Conservation (phyloP, 2,329 filamentous ascomycete genomes). For the Diaporthe sp. region DNA sequence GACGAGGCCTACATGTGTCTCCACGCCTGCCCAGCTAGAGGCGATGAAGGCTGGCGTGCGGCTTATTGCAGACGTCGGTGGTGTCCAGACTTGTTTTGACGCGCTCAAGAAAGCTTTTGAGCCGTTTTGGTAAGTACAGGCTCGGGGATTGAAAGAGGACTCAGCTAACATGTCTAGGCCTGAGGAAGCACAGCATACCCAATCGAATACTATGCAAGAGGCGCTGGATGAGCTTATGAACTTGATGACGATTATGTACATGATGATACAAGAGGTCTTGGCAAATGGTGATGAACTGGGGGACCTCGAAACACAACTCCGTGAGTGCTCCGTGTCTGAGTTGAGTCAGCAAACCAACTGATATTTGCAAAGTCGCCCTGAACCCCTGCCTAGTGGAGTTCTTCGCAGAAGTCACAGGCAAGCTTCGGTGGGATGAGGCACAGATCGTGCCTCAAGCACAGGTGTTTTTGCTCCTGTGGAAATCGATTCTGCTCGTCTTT, state of each 20-base stretch:
- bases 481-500: slow-evolving; percentile 86
- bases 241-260: slow-evolving; percentile 72
- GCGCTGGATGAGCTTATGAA: slow-evolving; percentile 70
- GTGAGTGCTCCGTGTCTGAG: slow-evolving; percentile 50
- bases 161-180: slow-evolving; percentile 48
- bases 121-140: slow-evolving; percentile 58
- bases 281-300: slow-evolving; percentile 62
- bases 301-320: slow-evolving; percentile 58
- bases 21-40: slow-evolving; percentile 66
- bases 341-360: slow-evolving; percentile 36
- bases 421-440: slow-evolving; percentile 79
- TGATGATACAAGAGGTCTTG: slow-evolving; percentile 66
- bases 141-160: not conserved
- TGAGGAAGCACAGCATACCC: slow-evolving; percentile 55
- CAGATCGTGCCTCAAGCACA: slow-evolving; percentile 70
- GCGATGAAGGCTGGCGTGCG: slow-evolving; percentile 67
- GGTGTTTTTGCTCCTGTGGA: slow-evolving; percentile 88
- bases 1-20: slow-evolving; percentile 58
- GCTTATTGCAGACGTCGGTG: slow-evolving; percentile 62
- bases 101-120: slow-evolving; percentile 62
- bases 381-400: slow-evolving; percentile 77
- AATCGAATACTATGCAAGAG: slow-evolving; percentile 56
- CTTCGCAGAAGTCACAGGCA: slow-evolving; percentile 75
- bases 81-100: slow-evolving; percentile 62
- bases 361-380: slow-evolving; percentile 58